Evolutionary conservation across 1,284 basidiomycete species (phyloP).

Genomic region (Mixia osmundae): DNA sequence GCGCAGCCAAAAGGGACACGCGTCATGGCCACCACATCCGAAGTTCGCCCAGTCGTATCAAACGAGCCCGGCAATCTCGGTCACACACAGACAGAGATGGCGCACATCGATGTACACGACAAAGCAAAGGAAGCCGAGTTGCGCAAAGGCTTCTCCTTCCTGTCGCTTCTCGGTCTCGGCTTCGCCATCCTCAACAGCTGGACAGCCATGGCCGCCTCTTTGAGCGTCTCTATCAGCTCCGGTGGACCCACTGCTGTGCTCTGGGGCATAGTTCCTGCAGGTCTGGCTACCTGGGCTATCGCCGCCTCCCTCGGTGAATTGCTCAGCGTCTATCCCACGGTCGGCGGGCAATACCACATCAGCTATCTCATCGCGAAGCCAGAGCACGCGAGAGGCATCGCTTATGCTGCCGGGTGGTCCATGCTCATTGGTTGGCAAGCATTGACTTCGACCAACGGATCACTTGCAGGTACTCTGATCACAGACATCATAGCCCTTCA

Average conservation of each 20-base stretch:
- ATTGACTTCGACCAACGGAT: constrained; percentile 7
- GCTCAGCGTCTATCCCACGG: constrained; percentile 11
- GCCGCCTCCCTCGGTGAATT: constrained; percentile 20
- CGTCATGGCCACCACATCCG: too few relatives aligned
- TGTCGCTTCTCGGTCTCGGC: too few relatives aligned
- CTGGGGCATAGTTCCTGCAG: too few relatives aligned
- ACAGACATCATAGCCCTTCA: constrained; percentile 9
- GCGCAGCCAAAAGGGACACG: too few relatives aligned
- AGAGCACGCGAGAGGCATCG: constrained; percentile 6
- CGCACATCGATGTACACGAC: too few relatives aligned
- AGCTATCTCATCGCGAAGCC: constrained; percentile 9
- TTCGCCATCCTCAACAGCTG: constrained; percentile 18
- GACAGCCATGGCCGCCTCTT: constrained; percentile 16
- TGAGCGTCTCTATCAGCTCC: constrained; percentile 14
- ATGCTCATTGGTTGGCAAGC: constrained; percentile 7
- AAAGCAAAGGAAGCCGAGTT: too few relatives aligned
- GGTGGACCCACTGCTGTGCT: constrained; percentile 18
- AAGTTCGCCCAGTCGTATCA: too few relatives aligned
- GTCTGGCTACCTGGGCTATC: too few relatives aligned
- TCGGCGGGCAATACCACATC: constrained; percentile 14
- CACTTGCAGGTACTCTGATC: constrained; percentile 7
- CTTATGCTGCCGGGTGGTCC: constrained; percentile 13
- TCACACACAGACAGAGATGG: too few relatives aligned
- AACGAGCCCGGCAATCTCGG: too few relatives aligned
- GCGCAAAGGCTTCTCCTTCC: too few relatives aligned